A percentile compares a stretch with the other conserved stretches of the same genome.
Conservation (phyloP, 306 rosid genomes). For the Canavalia gladiata region DNA sequence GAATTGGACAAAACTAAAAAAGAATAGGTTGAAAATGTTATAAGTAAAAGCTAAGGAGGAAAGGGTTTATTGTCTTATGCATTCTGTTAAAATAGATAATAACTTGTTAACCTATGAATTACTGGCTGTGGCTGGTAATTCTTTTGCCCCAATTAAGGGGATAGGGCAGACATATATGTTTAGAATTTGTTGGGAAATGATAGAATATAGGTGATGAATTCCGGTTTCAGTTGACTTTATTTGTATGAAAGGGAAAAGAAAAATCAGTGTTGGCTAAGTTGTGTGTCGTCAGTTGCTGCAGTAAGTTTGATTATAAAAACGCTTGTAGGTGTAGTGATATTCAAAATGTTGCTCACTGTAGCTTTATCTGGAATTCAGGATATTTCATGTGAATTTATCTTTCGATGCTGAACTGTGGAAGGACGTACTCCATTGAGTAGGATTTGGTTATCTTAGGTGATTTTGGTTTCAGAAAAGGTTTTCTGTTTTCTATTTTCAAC, state of each 20-base stretch:
- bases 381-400: not conserved
- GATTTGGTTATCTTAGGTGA: not conserved
- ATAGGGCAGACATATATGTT: not conserved
- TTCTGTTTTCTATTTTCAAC: no score
- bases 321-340: not conserved
- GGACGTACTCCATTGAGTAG: not conserved
- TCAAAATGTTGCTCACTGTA: not conserved
- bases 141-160: not conserved
- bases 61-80: not conserved
- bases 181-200: conserved; percentile 7
- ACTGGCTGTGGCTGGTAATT: not conserved
- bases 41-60: not conserved
- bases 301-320: not conserved
- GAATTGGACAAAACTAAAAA: not conserved
- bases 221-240: not conserved
- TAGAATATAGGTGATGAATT: conserved; percentile 8
- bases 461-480: no score
- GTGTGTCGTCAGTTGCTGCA: not conserved
- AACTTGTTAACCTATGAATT: conserved; percentile 19
- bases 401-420: not conserved
- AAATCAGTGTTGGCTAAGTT: not conserved
- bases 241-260: not conserved
- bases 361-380: conserved; percentile 6
- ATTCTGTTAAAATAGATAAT: conserved; percentile 4
- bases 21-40: conserved; percentile 1